Base-by-base conservation (phyloP, 129 eudicot genomes). In the Rutidosis leptorrhynchoides region DNA sequence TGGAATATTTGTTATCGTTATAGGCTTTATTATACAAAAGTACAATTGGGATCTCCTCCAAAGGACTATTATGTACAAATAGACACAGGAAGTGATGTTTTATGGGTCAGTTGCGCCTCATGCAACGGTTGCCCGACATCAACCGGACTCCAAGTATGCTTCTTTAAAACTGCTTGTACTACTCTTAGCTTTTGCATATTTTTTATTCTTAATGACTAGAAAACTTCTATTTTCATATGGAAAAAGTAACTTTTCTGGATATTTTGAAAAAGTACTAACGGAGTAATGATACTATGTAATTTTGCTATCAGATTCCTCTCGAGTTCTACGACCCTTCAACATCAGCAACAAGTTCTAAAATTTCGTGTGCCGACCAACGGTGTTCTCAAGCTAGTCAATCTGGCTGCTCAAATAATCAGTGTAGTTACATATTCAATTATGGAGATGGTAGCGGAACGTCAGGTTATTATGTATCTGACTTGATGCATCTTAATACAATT, bases 371-470 rank as follows among this genome's bases (percentile, higher is more conserved):
- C 4, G 96, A 89, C 75, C 87, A 73, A 71, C 76, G 87, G 42
- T 94, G 99, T 79, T 74, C 79, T 64, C 68, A 83, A 68, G 99
- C 88, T 33, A 70, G 84, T 6, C 78, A 73, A 54, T 73, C 95
- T 3, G 80, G 82, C 53, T 94, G 99, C 70, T 70, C 77, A 45
- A 81, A 62, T 52, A 78, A 84, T 59, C 93, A 79, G 71, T 94
- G 99, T 71, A 81, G 88, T 59, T 94, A 89, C 79, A 81, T 80
- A 6, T 94, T 94, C 67, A 93, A 89, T 58, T 94, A 94, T 51
- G 99, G 99, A 7, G 99, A 94, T 52, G 99, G 99, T 1, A 89
- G 99, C 52, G 97, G 95, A 32, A 81, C 99, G 12, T 75, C 95
- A 3, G 99, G 99, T 17, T 89, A 73, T 80, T 94, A 94, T 68